Conservation (phyloP, 352 stramenopile genomes). For the Pythium monospermum region DNA sequence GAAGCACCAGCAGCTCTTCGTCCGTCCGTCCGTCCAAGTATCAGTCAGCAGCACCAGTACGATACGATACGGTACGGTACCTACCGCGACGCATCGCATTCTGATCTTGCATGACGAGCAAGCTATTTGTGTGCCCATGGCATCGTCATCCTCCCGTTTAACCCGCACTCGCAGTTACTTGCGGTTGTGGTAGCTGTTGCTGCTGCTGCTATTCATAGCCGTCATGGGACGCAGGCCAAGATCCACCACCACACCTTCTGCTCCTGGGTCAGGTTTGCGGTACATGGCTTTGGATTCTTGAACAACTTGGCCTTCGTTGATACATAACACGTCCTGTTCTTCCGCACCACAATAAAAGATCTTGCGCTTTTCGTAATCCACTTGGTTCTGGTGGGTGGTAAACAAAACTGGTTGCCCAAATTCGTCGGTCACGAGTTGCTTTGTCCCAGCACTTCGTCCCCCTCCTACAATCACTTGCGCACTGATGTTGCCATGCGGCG, state of each 20-base stretch:
- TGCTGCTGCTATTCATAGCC: conserved; percentile 53
- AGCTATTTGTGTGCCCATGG: too few relatives aligned
- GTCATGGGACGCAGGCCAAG: conserved; percentile 61
- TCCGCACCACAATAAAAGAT: conserved; percentile 68
- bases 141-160: too few relatives aligned
- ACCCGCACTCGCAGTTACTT: too few relatives aligned
- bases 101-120: too few relatives aligned
- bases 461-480: too few relatives aligned
- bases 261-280: conserved; percentile 60
- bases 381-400: conserved; percentile 51
- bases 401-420: conserved; percentile 85
- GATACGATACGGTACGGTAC: too few relatives aligned
- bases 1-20: too few relatives aligned
- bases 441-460: conserved; percentile 30
- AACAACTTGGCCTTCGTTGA: conserved; percentile 88
- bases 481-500: conserved; percentile 22
- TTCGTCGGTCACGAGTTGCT: conserved; percentile 46
- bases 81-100: too few relatives aligned
- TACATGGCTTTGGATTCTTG: conserved; percentile 81
- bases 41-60: too few relatives aligned
- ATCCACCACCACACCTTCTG: conserved; percentile 70
- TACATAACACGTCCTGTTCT: conserved; percentile 86
- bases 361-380: conserved; percentile 61
- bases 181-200: too few relatives aligned
- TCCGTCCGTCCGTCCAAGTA: too few relatives aligned